Base-by-base conservation (phyloP, 306 rosid genomes). In the Begonia fuchsioides region DNA sequence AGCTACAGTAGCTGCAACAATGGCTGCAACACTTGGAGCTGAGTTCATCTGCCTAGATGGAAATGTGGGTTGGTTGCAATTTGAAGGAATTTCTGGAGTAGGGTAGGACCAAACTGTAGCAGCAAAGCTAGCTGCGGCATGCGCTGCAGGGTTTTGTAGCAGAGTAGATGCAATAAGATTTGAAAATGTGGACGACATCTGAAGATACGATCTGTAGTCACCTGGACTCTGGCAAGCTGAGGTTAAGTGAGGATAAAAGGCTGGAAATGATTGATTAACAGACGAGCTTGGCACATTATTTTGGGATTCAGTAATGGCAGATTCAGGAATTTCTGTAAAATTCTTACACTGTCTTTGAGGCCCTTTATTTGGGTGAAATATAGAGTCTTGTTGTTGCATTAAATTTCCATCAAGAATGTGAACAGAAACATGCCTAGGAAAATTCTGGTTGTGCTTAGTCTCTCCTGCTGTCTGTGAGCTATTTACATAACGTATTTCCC, bases 141-240 rank as follows among this genome's bases (percentile, higher is more conserved):
- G 95, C 15, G 97, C 95, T 58, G 87, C 94, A 44, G 94, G 95
- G 62, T 90, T 82, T 65, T 90, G 97, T 69, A 76, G 59, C 79
- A 90, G 77, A 48, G 82, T 70, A 39, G 95, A 81, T 63, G 77
- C 77, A 57, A 85, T 20, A 39, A 72, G 87, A 61, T 70, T 79
- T 16, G 94, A 79, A 73, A 90, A 84, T 58, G 94, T 32, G 41
- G 97, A 68, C 57, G 90, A 78, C 70, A 71, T 60, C 49, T 75
- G 77, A 43, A 73, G 81, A 69, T 74, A 68, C n/a, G 97, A 71
- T 52, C 47, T 82, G 72, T 68, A 70, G 64, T 84, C 64, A 3
- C 72, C 77, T 49, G 62, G 87, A 56, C 20, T 63, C 49, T 72
- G 78, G 58, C 4, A 67, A 51, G 63, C 43, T 41, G 76, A 71